Conservation (phyloP, 2,329 filamentous ascomycete genomes). For the Metarhizium rileyi region DNA sequence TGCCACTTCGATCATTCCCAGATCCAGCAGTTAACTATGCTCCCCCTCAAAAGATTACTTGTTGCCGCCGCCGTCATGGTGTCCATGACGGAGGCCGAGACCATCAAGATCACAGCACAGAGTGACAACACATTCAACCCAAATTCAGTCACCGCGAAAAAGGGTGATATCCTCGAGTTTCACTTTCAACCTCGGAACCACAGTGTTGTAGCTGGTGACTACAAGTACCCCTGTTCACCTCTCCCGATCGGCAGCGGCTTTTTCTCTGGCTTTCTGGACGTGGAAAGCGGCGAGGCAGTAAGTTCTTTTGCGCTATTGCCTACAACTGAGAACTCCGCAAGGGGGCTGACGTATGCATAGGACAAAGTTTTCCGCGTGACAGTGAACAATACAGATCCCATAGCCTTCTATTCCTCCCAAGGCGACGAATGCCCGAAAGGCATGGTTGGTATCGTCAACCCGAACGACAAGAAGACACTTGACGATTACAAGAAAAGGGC, state of each 20-base stretch:
- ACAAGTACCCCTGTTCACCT: slow-evolving; percentile 25
- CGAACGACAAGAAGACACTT: slow-evolving; percentile 18
- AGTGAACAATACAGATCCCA: slow-evolving; percentile 22
- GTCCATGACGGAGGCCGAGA: slow-evolving; percentile 19
- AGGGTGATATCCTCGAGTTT: slow-evolving; percentile 27
- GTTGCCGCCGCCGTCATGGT: slow-evolving; percentile 15
- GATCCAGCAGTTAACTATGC: slow-evolving; percentile 15
- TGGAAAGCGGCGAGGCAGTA: slow-evolving; percentile 20
- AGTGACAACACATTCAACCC: slow-evolving; percentile 24
- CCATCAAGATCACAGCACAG: slow-evolving; percentile 24
- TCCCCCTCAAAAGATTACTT: slow-evolving; percentile 18
- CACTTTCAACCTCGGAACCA: slow-evolving; percentile 27
- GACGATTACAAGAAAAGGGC: slow-evolving; percentile 22
- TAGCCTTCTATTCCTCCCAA: slow-evolving; percentile 30
- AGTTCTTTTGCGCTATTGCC: neutral
- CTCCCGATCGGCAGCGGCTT: slow-evolving; percentile 23
- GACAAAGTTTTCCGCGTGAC: slow-evolving; percentile 25
- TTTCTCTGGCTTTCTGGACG: slow-evolving; percentile 26
- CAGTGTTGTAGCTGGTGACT: slow-evolving; percentile 27
- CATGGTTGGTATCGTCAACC: slow-evolving; percentile 32
- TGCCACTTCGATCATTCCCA: neutral
- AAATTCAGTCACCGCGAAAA: slow-evolving; percentile 19
- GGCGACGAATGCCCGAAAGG: slow-evolving; percentile 26
- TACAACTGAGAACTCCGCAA: neutral
- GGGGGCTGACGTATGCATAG: slow-evolving; percentile 13